Evolutionary conservation across 805 yeast species (phyloP).

Genomic region (Candida berthetii): DNA sequence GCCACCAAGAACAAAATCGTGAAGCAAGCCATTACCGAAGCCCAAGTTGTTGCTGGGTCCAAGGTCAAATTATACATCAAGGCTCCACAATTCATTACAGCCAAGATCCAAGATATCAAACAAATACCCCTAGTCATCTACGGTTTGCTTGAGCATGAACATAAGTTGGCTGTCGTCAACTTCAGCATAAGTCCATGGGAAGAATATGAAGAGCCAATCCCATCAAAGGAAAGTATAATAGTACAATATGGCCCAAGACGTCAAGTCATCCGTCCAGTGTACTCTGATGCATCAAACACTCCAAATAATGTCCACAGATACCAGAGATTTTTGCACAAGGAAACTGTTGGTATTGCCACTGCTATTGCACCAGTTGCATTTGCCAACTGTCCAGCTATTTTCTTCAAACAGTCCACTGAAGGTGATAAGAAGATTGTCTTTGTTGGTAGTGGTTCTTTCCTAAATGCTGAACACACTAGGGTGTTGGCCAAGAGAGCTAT

Average conservation of each 20-base stretch:
- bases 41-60: constrained; percentile 56
- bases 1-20: constrained; percentile 64
- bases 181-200: constrained; percentile 85
- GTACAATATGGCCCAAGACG: constrained; percentile 95
- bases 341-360: constrained; percentile 70
- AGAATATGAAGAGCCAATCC: constrained; percentile 78
- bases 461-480: constrained; percentile 80
- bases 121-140: constrained; percentile 56
- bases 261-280: constrained; percentile 73
- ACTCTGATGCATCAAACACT: constrained; percentile 70
- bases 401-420: constrained; percentile 54
- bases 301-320: constrained; percentile 83
- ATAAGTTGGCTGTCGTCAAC: constrained; percentile 77
- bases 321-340: constrained; percentile 79
- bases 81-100: constrained; percentile 44
- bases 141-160: constrained; percentile 80
- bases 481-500: constrained; percentile 83
- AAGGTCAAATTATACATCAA: constrained; percentile 52
- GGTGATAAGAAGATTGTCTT: constrained; percentile 50
- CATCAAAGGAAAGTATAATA: constrained; percentile 72
- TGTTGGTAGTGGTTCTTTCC: constrained; percentile 86
- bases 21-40: constrained; percentile 47
- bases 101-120: constrained; percentile 35
- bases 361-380: constrained; percentile 84
- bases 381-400: constrained; percentile 78